Base-by-base conservation (phyloP, 2,329 filamentous ascomycete genomes). In the Bimuria novae-zelandiae region DNA sequence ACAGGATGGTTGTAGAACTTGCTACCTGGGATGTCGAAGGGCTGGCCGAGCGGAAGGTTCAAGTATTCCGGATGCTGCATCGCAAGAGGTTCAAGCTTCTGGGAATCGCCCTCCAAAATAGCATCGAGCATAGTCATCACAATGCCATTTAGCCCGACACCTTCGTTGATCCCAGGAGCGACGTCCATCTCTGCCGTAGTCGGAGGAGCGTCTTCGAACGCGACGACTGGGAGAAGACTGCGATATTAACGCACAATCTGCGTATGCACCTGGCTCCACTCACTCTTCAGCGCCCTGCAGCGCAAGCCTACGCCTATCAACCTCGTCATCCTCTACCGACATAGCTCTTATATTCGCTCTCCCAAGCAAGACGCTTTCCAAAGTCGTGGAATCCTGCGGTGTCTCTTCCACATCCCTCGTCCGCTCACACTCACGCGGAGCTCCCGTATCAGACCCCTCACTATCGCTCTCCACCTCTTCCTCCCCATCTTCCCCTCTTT, bases 11-110 rank as follows among this genome's bases (percentile, higher is more conserved):
- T 55, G 33, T 60, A 63, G 40, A 71, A 70, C 3, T 59, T 59
- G 14, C 61, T 58, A 11, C 27, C 57, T 23, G 56, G 52, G 8
- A 44, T 40, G 6, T 68, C 63, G 29, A 73, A 71, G 7, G 64
- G 67, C 27, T 68, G 21, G 1, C 70, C 71, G 3, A 73, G 57
- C 0, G 67, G 64, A 14, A 67, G 54, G 10, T 73, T 72, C n/a
- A 71, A 42, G 22, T 63, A 58, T 25, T 62, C 54, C 7, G 58
- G 52, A 33, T 70, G 56, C 5, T 60, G 52, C 29, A 65, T 22
- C n/a, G 71, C 39, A 1, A 71, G 52, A 7, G 54, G 49, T 39
- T 72, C 69, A 2, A 72, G 62, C 39, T 59, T 62, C 17, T 62
- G 45, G 0, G 60, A 47, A 22, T 72, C 59, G 11, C 53, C 59